phyloP scores from a whole-genome alignment of 169 alveolate species.

The Eimeria tenella region DNA sequence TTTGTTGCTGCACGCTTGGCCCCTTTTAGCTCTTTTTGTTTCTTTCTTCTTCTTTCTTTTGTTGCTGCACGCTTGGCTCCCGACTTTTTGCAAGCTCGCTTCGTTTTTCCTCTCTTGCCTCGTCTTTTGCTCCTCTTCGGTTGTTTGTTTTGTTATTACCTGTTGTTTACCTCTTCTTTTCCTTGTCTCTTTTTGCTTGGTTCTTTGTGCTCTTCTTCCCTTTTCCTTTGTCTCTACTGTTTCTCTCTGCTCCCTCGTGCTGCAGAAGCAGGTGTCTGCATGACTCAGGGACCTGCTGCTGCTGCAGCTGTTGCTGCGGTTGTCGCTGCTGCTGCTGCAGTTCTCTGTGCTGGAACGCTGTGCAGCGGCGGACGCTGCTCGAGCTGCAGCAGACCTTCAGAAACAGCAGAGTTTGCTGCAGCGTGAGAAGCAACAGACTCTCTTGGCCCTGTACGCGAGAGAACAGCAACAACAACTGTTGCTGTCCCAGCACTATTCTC shows the following conservation, averaged over 20 bases:
- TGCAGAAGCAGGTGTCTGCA: neutral
- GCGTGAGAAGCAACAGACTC: conserved; percentile 18
- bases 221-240: neutral
- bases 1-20: neutral
- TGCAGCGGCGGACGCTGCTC: conserved; percentile 41
- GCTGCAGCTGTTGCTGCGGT: neutral
- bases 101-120: neutral
- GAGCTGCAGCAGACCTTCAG: conserved; percentile 28
- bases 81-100: neutral
- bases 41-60: neutral
- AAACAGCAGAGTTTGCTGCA: neutral
- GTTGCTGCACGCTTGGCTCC: too few species aligned
- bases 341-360: conserved; percentile 18
- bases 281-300: neutral
- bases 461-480: neutral
- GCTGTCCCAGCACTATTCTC: neutral
- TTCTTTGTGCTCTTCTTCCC: neutral
- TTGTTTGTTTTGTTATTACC: too few species aligned
- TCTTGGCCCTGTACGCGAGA: neutral
- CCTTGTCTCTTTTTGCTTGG: neutral
- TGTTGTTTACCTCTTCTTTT: neutral
- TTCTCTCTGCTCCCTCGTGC: neutral
- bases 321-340: conserved; percentile 52
- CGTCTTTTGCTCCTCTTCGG: neutral
- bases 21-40: neutral